Evolutionary conservation across 306 rosid species (phyloP), one percentile per base, ranked within the genome.

Genomic region (Quercus alba): DNA sequence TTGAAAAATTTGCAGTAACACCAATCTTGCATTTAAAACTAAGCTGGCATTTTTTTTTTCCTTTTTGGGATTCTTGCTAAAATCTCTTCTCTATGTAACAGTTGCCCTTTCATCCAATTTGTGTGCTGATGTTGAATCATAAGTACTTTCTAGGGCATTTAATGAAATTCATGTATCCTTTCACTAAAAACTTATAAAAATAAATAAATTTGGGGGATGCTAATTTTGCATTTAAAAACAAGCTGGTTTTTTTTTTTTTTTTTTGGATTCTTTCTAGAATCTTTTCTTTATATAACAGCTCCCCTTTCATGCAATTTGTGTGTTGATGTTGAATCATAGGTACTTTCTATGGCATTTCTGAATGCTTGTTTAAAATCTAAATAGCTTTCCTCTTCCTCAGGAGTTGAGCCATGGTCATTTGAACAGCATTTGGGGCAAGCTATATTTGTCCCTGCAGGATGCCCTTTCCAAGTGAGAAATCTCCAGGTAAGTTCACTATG

Each of bases 321-420:
- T 23, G 64, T 21, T 69, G 55, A 72, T 56, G 46, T 74, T 55
- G 52, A 35, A 33, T 72, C 4, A 2, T 75, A 41, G 19, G 64
- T 31, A 52, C 6, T 8, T 19, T 68, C 25, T 68, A 33, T 1
- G 55, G 63, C 6, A 25, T 26, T 30, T 26, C 18, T 35, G 75
- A 75, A 62, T 31, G 41, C 18, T 10, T 41, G 56, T 84, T 72
- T 63, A 8, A 58, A 74, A 25, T 28, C 20, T 63, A 63, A 63
- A 63, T 4, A 63, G 70, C n/a, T 12, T 77, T 79, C 81, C 72
- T 86, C 56, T 81, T 79, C 76, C 30, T 72, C 85, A 95, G 99
- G 94, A 80, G 85, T 93, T 78, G 96, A 90, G 87, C 98, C 99
- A 21, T 95, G 99, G 99, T 93, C 98, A 72, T 95, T 95, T 75